phyloP scores from a whole-genome alignment of 176 grass and related monocot species.

The Echinochloa phyllopogon region DNA sequence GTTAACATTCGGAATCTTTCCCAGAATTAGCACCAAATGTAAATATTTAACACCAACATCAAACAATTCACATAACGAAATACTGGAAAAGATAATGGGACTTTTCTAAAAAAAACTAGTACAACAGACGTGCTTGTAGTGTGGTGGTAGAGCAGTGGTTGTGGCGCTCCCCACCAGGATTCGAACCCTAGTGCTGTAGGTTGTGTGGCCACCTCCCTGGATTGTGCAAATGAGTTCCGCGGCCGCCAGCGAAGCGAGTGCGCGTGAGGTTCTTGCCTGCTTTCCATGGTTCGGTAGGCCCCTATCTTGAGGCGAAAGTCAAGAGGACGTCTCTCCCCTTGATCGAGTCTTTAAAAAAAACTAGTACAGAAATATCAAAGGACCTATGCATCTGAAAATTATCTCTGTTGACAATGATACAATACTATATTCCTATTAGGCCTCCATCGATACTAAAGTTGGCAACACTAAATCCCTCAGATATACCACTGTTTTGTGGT shows the following conservation, averaged over 20 bases:
- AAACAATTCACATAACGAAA: neutral
- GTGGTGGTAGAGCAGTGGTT: too few relatives aligned
- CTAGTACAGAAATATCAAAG: neutral
- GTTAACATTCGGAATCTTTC: conserved; percentile 11
- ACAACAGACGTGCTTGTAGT: too few relatives aligned
- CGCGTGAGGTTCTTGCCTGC: too few relatives aligned
- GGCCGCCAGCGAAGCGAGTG: too few relatives aligned
- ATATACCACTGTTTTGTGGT: neutral
- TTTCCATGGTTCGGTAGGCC: too few relatives aligned
- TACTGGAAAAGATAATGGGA: neutral
- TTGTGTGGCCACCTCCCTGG: too few relatives aligned
- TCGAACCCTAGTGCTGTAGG: too few relatives aligned
- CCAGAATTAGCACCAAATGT: neutral
- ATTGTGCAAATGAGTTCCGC: too few relatives aligned
- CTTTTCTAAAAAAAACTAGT: neutral
- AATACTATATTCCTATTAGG: neutral
- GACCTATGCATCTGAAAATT: neutral
- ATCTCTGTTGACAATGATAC: neutral
- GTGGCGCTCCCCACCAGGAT: too few relatives aligned
- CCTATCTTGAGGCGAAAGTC: too few relatives aligned
- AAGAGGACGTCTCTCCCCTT: too few relatives aligned
- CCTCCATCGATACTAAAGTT: neutral
- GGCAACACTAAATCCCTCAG: neutral
- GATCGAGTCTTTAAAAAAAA: too few relatives aligned
- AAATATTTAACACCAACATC: neutral